Evolutionary conservation across 2,329 filamentous ascomycete genomes (phyloP).

Genomic region (Clarireedia hainanense): DNA sequence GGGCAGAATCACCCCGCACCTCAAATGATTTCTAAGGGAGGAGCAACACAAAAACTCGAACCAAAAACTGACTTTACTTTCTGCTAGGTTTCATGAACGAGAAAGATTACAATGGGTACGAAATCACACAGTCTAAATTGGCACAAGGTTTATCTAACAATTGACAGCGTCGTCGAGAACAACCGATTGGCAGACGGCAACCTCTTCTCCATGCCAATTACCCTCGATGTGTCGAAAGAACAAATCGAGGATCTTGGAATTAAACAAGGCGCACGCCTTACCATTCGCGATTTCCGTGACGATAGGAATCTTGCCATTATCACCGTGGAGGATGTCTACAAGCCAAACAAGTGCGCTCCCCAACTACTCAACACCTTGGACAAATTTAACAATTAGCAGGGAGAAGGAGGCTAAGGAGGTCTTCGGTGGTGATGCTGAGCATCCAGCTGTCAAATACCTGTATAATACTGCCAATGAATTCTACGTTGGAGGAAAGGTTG

Average conservation of each 20-base stretch:
- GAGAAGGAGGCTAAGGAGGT: constrained; percentile 85
- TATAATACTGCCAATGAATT: constrained; percentile 73
- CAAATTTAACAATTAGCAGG: constrained; percentile 39
- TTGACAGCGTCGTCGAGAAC: constrained; percentile 71
- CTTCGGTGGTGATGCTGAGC: constrained; percentile 84
- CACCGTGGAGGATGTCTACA: constrained; percentile 92
- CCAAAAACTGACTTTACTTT: constrained; percentile 21
- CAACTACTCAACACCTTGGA: neutral
- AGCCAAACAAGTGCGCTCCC: constrained; percentile 75
- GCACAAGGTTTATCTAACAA: constrained; percentile 27
- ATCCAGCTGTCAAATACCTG: constrained; percentile 89
- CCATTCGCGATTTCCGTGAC: constrained; percentile 90
- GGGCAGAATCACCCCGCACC: constrained; percentile 21
- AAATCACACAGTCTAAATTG: constrained; percentile 13
- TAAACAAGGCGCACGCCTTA: constrained; percentile 73
- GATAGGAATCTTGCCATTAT: constrained; percentile 94
- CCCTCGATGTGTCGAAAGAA: constrained; percentile 72
- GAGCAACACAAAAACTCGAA: neutral
- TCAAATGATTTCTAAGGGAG: neutral
- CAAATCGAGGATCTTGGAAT: constrained; percentile 68
- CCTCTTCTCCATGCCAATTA: constrained; percentile 96
- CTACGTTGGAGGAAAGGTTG: constrained; percentile 92
- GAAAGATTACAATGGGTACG: constrained; percentile 90
- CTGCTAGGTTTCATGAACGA: constrained; percentile 84
- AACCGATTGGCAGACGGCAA: constrained; percentile 80